phyloP scores from a whole-genome alignment of 306 rosid genomes.

The Prunus dulcis region DNA sequence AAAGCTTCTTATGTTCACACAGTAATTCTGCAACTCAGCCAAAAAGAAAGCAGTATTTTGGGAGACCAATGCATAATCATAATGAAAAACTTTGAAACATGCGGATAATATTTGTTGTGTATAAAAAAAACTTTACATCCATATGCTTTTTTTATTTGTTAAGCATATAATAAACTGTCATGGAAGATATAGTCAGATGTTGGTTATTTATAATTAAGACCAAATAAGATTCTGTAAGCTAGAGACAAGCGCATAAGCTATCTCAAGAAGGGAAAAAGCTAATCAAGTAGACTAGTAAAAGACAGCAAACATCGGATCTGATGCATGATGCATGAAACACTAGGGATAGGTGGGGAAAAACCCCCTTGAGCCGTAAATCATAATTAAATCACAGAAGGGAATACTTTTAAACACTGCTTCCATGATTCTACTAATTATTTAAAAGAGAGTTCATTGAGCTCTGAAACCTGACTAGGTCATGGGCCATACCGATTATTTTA shows the following conservation, averaged over 20 bases:
- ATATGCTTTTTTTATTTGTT: background rate
- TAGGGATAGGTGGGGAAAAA: background rate
- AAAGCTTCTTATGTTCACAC: conserved; percentile 2
- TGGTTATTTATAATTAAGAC: background rate
- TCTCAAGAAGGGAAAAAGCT: too few species aligned
- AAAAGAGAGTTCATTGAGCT: background rate
- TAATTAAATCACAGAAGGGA: background rate
- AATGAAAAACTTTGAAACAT: background rate
- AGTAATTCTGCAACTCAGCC: background rate
- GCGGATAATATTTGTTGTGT: background rate
- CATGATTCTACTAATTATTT: conserved; percentile 1
- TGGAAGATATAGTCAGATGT: background rate
- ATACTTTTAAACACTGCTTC: background rate
- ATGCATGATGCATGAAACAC: background rate
- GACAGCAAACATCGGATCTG: background rate
- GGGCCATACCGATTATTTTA: background rate
- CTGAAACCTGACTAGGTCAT: background rate
- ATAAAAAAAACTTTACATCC: background rate
- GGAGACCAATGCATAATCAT: conserved; percentile 2
- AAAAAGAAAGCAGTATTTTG: background rate
- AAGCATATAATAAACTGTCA: background rate
- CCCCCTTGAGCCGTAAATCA: background rate
- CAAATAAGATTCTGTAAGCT: background rate
- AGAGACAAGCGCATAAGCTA: background rate
- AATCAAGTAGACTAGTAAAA: background rate